Base-by-base conservation (phyloP, 2,329 filamentous ascomycete genomes). In the Fusarium decemcellulare region DNA sequence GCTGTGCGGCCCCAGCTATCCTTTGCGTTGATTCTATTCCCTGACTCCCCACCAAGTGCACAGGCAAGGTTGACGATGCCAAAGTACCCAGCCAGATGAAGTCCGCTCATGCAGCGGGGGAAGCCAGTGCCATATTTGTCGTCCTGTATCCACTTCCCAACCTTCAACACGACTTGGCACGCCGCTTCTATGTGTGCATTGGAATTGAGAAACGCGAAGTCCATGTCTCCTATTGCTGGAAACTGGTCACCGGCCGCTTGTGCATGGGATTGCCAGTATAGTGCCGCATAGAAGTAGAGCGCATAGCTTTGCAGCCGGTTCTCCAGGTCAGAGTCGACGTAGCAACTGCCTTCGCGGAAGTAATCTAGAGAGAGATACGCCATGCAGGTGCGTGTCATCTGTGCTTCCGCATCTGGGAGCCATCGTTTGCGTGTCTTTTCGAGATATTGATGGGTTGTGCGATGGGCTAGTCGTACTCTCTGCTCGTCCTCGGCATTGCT, bases 371-470 rank as follows among this genome's bases (percentile, higher is more conserved):
- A 48, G 6, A 48, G 14, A 32, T 48, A 34, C 3, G 46, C 46
- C 29, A 48, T 48, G 30, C 46, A 48, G 2, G 46, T 14, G 9
- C 7, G 8, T 14, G 46, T 14, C 11, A 23, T 48, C 10, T 8
- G n/a, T n/a, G 30, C 32, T 2, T 48, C 46, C 10, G 6, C 16
- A 14, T 48, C 46, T 7, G 29, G n/a, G 30, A 48, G n/a, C 46
- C 46, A 48, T 16, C 12, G 9, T 12, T 48, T 12, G 46, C 16
- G 14, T 11, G 30, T 32, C n/a, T n/a, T 27, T 11, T 48, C 3
- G n/a, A 48, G 46, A n/a, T 48, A 48, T 34, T 48, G n/a, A 48
- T 32, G n/a, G n/a, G 46, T 29, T 5, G 46, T 48, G 46, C 46
- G 46, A n/a, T 48, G 46, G 12, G 30, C n/a, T 7, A 48, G 16